These are phyloP conservation scores for Colletotrichum eleusines DNA, from an alignment of 2,329 filamentous ascomycete genomes.

Conservation along the genomic window DNA sequence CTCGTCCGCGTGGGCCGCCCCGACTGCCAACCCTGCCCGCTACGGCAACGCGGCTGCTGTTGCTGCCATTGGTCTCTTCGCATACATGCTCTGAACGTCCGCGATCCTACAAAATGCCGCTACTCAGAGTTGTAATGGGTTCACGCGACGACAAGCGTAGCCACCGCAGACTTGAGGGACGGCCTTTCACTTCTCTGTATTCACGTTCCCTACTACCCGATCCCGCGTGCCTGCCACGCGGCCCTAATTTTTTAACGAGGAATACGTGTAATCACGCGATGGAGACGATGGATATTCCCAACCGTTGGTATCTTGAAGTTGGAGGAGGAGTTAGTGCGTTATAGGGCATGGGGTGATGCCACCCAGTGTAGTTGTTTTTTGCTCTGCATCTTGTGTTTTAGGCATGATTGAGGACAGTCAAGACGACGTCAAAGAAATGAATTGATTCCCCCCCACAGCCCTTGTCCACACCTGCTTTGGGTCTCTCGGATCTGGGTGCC, in stretches of 20 bases:
- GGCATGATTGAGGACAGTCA: slow-evolving; percentile 38
- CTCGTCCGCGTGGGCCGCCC: slow-evolving; percentile 50
- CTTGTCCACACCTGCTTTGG: background rate
- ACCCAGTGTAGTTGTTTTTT: slow-evolving; percentile 33
- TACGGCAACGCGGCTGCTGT: slow-evolving; percentile 59
- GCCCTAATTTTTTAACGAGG: slow-evolving; percentile 41
- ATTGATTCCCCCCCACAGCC: slow-evolving; percentile 18
- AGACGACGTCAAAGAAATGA: slow-evolving; percentile 38
- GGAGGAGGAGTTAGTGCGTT: slow-evolving; percentile 38
- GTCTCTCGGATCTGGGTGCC: background rate
- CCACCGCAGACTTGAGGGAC: background rate
- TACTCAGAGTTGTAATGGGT: background rate
- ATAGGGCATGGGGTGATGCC: slow-evolving; percentile 25
- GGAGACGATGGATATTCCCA: slow-evolving; percentile 42
- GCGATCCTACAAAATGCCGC: background rate
- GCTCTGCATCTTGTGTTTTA: slow-evolving; percentile 37
- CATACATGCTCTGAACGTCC: slow-evolving; percentile 61
- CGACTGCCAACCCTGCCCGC: slow-evolving; percentile 57
- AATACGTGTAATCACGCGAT: slow-evolving; percentile 40
- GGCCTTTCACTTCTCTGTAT: slow-evolving; percentile 43
- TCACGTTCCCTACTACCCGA: slow-evolving; percentile 41
- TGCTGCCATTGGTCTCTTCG: slow-evolving; percentile 64
- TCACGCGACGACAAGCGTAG: background rate
- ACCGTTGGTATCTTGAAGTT: slow-evolving; percentile 39
- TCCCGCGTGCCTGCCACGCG: slow-evolving; percentile 26